Evolutionary conservation across 345 rosid species (phyloP), one percentile per base, ranked within the genome.

Genomic region (Populus pruinosa): DNA sequence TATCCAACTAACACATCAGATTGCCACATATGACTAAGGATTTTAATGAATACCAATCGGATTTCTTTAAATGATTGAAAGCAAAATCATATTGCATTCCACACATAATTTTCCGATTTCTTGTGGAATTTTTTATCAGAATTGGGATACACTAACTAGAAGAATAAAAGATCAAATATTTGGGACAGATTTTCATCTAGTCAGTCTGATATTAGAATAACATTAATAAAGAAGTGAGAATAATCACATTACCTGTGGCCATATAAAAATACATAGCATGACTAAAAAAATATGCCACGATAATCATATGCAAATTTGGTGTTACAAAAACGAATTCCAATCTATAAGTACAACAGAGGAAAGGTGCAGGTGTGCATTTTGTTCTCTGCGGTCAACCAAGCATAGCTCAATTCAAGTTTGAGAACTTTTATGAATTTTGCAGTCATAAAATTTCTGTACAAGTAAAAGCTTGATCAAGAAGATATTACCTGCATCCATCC

Each of bases 401-500:
- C 23, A 53, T 53, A 53, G n/a, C 61, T 53, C n/a, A 6, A 7
- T 20, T 20, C 23, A 20, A 53, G n/a, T 53, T 53, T 21, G 7
- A 53, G 11, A 53, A 7, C 61, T 53, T 50, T 50, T 16, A 50
- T 17, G 56, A 50, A 50, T 50, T 50, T 53, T 53, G 61, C 61
- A 53, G 4, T 20, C 23, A 53, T 63, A 41, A 12, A 17, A 65
- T 27, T 41, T 33, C n/a, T 11, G 21, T 1, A 70, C 9, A 29
- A 79, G 27, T 41, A 14, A 68, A 56, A 20, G 41, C 50, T 67
- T 67, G n/a, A 74, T 7, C 35, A 72, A 73, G 76, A 81, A 78
- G 82, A 16, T 85, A 93, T 88, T 82, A 88, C 99, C 99, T 96
- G 98, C 99, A 96, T 96, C 97, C 98, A 96, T 82, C 98, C 98